A percentile compares a stretch with the other conserved stretches of the same genome.
phyloP scores from a whole-genome alignment of 345 rosid species.

The Mangifera indica region DNA sequence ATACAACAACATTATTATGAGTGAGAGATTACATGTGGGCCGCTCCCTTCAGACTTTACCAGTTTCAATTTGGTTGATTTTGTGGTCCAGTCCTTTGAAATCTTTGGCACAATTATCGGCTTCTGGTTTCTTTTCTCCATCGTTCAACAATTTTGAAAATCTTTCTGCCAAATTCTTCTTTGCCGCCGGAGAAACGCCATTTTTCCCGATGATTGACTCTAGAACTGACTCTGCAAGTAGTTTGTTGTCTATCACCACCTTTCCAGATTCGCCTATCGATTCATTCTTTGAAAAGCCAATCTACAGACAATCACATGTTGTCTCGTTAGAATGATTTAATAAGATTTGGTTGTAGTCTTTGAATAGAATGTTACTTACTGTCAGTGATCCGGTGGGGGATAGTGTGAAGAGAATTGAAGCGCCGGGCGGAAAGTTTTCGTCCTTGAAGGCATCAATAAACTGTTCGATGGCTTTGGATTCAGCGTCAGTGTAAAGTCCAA shows the following conservation, averaged over 20 bases:
- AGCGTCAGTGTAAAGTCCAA: slow-evolving; percentile 64
- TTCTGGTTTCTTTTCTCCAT: neutral
- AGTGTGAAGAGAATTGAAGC: slow-evolving; percentile 70
- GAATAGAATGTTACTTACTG: slow-evolving; percentile 33
- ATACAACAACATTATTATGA: no score
- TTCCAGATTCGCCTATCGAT: slow-evolving; percentile 45
- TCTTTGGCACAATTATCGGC: no score
- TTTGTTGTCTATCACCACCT: slow-evolving; percentile 59
- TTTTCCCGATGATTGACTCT: slow-evolving; percentile 72
- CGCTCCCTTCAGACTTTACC: no score
- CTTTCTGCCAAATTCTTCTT: slow-evolving; percentile 56
- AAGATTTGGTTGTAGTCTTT: no score
- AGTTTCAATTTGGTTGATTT: no score
- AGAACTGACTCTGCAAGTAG: slow-evolving; percentile 60
- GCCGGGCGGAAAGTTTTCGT: slow-evolving; percentile 63
- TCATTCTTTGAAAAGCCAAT: slow-evolving; percentile 67
- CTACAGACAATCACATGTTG: no score
- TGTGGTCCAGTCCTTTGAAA: no score
- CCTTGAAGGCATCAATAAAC: slow-evolving; percentile 55
- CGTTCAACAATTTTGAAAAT: slow-evolving; percentile 40
- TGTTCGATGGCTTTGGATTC: slow-evolving; percentile 72
- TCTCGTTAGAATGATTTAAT: no score
- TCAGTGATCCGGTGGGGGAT: slow-evolving; percentile 49
- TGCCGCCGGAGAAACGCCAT: slow-evolving; percentile 71
- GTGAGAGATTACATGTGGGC: no score